Evolutionary conservation across 306 rosid genomes (phyloP).

Genomic region (Medicago truncatula): MtrunA17r5.0-ANR NC_053043.1:18367501-18368000

Average conservation of each 20-base stretch:
- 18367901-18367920: too few species aligned
- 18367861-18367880: background rate
- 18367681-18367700: background rate
- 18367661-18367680: conserved; percentile 6
- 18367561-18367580: background rate
- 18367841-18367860: background rate
- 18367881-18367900: too few species aligned
- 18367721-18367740: background rate
- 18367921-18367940: too few species aligned
- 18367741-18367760: background rate
- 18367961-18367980: too few species aligned
- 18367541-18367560: conserved; percentile 13
- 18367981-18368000: too few species aligned
- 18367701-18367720: background rate
- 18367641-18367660: background rate
- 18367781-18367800: too few species aligned
- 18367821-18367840: background rate
- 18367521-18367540: conserved; percentile 24
- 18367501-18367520: conserved; percentile 27
- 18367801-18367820: too few species aligned
- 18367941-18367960: too few species aligned
- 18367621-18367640: background rate
- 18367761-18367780: background rate
- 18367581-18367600: background rate
- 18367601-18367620: background rate